phyloP scores from a whole-genome alignment of 805 yeast genomes.

The Myxozyma udenii region DNA sequence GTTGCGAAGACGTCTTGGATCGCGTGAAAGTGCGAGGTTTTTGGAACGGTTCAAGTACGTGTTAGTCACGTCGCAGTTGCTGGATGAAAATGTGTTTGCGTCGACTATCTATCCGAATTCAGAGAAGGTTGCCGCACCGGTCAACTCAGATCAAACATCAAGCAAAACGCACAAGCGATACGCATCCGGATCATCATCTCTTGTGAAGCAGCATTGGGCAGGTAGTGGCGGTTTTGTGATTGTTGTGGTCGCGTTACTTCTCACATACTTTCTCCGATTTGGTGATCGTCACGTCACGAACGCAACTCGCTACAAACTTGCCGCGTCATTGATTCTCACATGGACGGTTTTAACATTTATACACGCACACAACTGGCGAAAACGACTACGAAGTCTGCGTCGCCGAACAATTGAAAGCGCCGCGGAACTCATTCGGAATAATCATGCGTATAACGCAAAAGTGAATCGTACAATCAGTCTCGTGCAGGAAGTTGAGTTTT shows the following conservation, averaged over 20 bases:
- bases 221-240: constrained; percentile 41
- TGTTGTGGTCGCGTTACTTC: constrained; percentile 35
- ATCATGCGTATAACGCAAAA: constrained; percentile 27
- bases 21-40: constrained; percentile 40
- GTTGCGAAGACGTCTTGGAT: constrained; percentile 10
- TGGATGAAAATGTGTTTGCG: constrained; percentile 40
- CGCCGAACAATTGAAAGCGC: constrained; percentile 13
- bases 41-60: constrained; percentile 52
- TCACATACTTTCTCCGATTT: constrained; percentile 33
- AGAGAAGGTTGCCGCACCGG: neutral
- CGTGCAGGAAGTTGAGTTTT: constrained; percentile 31
- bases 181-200: neutral
- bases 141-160: neutral
- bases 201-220: constrained; percentile 29
- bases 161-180: neutral
- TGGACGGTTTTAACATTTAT: constrained; percentile 18
- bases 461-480: constrained; percentile 24
- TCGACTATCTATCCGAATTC: constrained; percentile 2
- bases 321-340: constrained; percentile 15
- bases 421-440: constrained; percentile 19
- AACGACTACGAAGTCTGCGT: constrained; percentile 24
- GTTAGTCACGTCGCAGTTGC: constrained; percentile 48
- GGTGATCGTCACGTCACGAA: constrained; percentile 4
- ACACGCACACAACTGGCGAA: constrained; percentile 30
- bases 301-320: constrained; percentile 10